Conservation (phyloP, 345 rosid species). For the Nephelium lappaceum region DNA sequence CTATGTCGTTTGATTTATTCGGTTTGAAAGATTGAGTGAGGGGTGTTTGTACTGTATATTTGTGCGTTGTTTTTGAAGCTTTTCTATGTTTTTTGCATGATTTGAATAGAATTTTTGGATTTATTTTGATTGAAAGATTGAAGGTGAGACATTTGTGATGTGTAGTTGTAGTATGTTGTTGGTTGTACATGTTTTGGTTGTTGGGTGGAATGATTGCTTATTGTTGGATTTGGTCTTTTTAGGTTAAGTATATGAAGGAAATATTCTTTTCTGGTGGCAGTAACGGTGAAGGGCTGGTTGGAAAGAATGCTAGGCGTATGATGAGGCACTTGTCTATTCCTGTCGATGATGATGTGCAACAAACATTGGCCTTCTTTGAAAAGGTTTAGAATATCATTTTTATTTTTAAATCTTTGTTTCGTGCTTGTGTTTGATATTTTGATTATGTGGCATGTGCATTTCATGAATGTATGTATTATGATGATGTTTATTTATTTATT, state of each 20-base stretch:
- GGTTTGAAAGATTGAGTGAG: too few species aligned
- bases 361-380: constrained; percentile 83
- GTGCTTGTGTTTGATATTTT: neutral
- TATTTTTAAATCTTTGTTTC: neutral
- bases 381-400: constrained; percentile 49
- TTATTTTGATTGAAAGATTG: neutral
- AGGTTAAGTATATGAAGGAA: constrained; percentile 88
- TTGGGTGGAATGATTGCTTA: constrained; percentile 37
- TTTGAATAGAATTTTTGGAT: neutral
- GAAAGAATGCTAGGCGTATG: constrained; percentile 68
- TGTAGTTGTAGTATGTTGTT: neutral
- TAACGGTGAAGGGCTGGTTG: constrained; percentile 47
- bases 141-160: neutral
- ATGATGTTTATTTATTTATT: neutral
- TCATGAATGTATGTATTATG: neutral
- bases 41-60: too few species aligned
- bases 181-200: neutral
- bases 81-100: neutral
- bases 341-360: constrained; percentile 84
- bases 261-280: constrained; percentile 67
- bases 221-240: constrained; percentile 52
- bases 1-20: too few species aligned
- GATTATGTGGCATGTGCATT: neutral
- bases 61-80: neutral
- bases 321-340: constrained; percentile 75